A percentile compares a stretch with the other conserved stretches of the same genome.
Evolutionary conservation across 371 early-diverging fungal genomes (phyloP).

Genomic region (Mortierella sp.): DNA sequence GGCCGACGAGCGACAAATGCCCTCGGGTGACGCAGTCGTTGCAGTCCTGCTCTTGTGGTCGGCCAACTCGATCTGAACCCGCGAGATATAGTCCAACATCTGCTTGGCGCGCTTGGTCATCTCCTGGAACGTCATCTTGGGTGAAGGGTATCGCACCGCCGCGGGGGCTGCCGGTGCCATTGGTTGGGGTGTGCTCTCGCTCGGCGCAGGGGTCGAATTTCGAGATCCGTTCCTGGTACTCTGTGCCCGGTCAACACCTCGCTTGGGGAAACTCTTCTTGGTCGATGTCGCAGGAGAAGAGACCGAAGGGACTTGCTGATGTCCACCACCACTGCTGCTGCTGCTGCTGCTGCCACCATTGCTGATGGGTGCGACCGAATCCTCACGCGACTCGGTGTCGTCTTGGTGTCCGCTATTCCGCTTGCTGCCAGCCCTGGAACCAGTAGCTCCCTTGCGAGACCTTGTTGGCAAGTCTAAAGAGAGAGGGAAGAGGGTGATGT

Average conservation of each 20-base stretch:
- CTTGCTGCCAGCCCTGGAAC: background rate
- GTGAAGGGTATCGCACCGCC: slow-evolving; percentile 65
- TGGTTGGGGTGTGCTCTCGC: slow-evolving; percentile 59
- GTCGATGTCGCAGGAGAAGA: slow-evolving; percentile 6
- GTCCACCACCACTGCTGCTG: slow-evolving; percentile 8
- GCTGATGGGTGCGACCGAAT: slow-evolving; percentile 8
- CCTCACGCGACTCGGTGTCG: slow-evolving; percentile 9
- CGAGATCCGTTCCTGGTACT: slow-evolving; percentile 30
- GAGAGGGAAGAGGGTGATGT: too few relatives aligned
- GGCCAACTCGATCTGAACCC: slow-evolving; percentile 67
- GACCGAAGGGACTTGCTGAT: slow-evolving; percentile 8
- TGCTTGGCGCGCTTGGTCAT: slow-evolving; percentile 75
- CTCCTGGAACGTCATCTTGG: slow-evolving; percentile 70
- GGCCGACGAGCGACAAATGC: background rate
- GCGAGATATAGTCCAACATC: slow-evolving; percentile 69
- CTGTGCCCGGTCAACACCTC: slow-evolving; percentile 17
- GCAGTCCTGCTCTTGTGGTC: slow-evolving; percentile 37
- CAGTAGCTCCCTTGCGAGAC: slow-evolving; percentile 22
- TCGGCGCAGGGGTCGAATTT: slow-evolving; percentile 38
- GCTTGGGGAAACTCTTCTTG: slow-evolving; percentile 21
- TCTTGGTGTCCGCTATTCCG: background rate
- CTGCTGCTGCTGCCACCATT: background rate
- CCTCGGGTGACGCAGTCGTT: slow-evolving; percentile 13
- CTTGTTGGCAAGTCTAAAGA: background rate
- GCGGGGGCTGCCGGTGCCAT: slow-evolving; percentile 65